A percentile compares a stretch with the other conserved stretches of the same genome.
These are phyloP conservation scores for Stygiomarasmius scandens DNA, from an alignment of 1,284 basidiomycete genomes.

Conservation along the genomic window DNA sequence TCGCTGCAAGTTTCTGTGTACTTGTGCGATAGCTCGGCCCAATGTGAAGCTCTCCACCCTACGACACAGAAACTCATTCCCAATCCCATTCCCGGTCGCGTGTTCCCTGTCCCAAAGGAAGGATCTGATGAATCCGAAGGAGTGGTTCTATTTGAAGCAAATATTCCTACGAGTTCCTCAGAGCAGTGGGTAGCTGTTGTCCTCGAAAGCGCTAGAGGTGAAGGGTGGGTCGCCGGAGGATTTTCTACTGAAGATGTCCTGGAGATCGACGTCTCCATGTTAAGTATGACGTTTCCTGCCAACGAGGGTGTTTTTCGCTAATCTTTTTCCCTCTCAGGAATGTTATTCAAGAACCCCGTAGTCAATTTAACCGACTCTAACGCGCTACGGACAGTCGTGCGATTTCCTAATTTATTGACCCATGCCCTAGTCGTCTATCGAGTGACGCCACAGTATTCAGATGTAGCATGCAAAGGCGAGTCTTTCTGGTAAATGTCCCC, in stretches of 20 bases:
- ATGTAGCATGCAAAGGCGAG: conserved; percentile 13
- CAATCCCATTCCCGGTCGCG: conserved; percentile 48
- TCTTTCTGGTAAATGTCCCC: background rate
- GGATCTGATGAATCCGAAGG: conserved; percentile 77
- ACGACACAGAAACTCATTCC: conserved; percentile 61
- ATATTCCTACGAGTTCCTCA: conserved; percentile 32
- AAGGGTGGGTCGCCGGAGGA: conserved; percentile 67
- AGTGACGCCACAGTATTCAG: conserved; percentile 33
- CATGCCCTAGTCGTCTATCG: conserved; percentile 68
- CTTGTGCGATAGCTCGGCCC: conserved; percentile 36
- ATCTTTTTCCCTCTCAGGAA: conserved; percentile 29
- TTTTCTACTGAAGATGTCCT: conserved; percentile 40
- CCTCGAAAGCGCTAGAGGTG: conserved; percentile 52
- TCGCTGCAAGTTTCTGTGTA: conserved; percentile 48
- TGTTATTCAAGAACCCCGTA: conserved; percentile 37
- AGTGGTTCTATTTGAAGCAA: conserved; percentile 61
- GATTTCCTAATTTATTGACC: conserved; percentile 54
- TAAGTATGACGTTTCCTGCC: conserved; percentile 41
- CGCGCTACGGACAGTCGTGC: conserved; percentile 36
- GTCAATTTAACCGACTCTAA: conserved; percentile 32
- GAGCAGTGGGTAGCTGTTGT: conserved; percentile 54
- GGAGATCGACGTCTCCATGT: conserved; percentile 34
- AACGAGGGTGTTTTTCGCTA: conserved; percentile 21
- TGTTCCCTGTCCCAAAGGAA: conserved; percentile 67
- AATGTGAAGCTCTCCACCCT: conserved; percentile 48